Conservation (phyloP, 768 basidiomycete genomes). For the Tremella yokohamensis region DNA sequence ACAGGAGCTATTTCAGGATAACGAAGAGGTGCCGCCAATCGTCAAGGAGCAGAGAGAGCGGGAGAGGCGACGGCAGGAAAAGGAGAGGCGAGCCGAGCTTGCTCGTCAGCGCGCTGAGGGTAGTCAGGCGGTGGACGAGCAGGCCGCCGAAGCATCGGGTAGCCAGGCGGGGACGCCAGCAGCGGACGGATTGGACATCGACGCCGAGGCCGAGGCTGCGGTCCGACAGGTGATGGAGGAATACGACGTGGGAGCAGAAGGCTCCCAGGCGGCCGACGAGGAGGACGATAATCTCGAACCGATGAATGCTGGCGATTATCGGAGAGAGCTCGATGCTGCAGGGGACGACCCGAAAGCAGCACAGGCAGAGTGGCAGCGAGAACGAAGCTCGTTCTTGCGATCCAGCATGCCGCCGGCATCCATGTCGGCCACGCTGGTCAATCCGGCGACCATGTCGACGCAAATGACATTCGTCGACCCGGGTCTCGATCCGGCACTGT, state of each 20-base stretch:
- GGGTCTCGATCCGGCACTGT: not conserved
- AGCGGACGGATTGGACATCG: slow-evolving; percentile 6
- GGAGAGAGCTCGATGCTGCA: slow-evolving; percentile 21
- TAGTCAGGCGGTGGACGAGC: slow-evolving; percentile 3
- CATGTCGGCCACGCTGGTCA: not conserved
- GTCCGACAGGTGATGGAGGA: slow-evolving; percentile 11
- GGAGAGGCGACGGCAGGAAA: slow-evolving; percentile 26
- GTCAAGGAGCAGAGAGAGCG: slow-evolving; percentile 22
- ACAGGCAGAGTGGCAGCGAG: slow-evolving; percentile 17
- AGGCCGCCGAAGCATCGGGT: too few relatives aligned
- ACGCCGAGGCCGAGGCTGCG: slow-evolving; percentile 4
- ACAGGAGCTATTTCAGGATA: slow-evolving; percentile 22
- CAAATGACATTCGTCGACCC: slow-evolving; percentile 7
- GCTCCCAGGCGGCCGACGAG: slow-evolving; percentile 28
- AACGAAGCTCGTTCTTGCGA: not conserved
- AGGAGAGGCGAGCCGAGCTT: slow-evolving; percentile 8
- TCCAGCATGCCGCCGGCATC: not conserved
- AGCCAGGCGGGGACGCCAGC: slow-evolving; percentile 11
- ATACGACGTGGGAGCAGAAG: slow-evolving; percentile 40
- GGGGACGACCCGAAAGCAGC: slow-evolving; percentile 22
- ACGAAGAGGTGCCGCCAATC: slow-evolving; percentile 37
- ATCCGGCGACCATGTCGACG: not conserved
- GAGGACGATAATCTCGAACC: slow-evolving; percentile 9
- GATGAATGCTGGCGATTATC: slow-evolving; percentile 2
- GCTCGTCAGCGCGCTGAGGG: not conserved